These are phyloP conservation scores for Skeletonema grethae DNA, from an alignment of 108 stramenopile species.

Conservation along the genomic window DNA sequence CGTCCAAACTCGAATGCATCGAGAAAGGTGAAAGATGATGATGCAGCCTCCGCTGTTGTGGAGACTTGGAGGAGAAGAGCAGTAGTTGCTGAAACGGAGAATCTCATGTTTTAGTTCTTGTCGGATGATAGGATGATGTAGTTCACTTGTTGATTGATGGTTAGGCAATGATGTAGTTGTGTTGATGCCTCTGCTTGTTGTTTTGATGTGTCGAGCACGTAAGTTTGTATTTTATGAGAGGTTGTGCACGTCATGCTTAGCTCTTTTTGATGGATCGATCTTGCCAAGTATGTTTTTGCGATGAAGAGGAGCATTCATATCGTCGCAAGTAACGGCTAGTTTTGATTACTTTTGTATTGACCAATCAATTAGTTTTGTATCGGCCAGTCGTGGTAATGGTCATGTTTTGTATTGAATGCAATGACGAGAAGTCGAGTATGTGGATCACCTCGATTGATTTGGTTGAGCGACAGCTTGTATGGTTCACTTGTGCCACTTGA, in stretches of 20 bases:
- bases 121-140: background rate
- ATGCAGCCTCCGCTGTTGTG: background rate
- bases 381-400: background rate
- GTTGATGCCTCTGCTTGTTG: background rate
- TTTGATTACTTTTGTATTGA: background rate
- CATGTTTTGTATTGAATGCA: constrained; percentile 2
- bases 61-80: constrained; percentile 1
- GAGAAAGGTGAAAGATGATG: background rate
- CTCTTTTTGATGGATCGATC: background rate
- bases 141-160: background rate
- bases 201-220: background rate
- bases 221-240: constrained; percentile 3
- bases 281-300: background rate
- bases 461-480: too few species aligned
- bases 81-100: background rate
- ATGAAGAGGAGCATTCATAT: background rate
- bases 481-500: background rate
- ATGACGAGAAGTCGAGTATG: background rate
- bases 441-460: background rate
- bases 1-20: constrained; percentile 5
- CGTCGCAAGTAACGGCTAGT: constrained; percentile 1
- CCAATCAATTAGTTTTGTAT: too few species aligned
- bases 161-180: background rate
- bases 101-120: background rate
- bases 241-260: background rate